A percentile compares a stretch with the other conserved stretches of the same genome.
Evolutionary conservation across 164 flowering plant genomes (phyloP).

Genomic region (Platanus orientalis): DNA sequence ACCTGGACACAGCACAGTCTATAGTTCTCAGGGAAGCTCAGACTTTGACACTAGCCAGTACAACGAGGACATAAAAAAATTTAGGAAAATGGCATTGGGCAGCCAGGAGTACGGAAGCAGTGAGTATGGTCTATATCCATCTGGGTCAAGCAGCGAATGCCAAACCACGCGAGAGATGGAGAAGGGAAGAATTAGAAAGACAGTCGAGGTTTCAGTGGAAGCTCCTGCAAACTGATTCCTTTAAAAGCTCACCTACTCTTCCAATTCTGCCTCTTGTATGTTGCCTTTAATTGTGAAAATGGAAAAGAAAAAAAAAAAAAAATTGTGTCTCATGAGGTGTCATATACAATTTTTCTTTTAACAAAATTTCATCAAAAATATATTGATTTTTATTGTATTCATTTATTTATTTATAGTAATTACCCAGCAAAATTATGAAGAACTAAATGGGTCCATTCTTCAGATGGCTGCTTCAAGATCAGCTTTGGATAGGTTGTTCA

Average conservation of each 20-base stretch:
- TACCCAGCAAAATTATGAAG: too few species aligned
- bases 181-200: slow-evolving; percentile 41
- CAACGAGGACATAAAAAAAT: slow-evolving; percentile 76
- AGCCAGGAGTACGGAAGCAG: slow-evolving; percentile 61
- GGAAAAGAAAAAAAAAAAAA: too few species aligned
- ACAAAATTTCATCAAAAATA: too few species aligned
- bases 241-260: slow-evolving; percentile 9
- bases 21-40: slow-evolving; percentile 70
- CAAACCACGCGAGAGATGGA: slow-evolving; percentile 65
- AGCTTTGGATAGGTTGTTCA: too few species aligned
- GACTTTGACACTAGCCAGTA: slow-evolving; percentile 71
- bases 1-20: slow-evolving; percentile 64
- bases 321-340: too few species aligned
- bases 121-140: slow-evolving; percentile 63
- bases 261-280: slow-evolving; percentile 1
- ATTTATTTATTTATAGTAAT: too few species aligned
- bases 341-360: too few species aligned
- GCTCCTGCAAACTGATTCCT: slow-evolving; percentile 12
- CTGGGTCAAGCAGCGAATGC: slow-evolving; percentile 70
- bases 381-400: too few species aligned
- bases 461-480: too few species aligned
- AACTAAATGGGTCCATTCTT: too few species aligned
- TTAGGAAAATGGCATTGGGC: slow-evolving; percentile 71
- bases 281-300: slow-evolving; percentile 8
- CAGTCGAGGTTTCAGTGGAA: slow-evolving; percentile 40